phyloP scores from a whole-genome alignment of 495 filamentous ascomycete species.

The Xylaria longipes region DNA sequence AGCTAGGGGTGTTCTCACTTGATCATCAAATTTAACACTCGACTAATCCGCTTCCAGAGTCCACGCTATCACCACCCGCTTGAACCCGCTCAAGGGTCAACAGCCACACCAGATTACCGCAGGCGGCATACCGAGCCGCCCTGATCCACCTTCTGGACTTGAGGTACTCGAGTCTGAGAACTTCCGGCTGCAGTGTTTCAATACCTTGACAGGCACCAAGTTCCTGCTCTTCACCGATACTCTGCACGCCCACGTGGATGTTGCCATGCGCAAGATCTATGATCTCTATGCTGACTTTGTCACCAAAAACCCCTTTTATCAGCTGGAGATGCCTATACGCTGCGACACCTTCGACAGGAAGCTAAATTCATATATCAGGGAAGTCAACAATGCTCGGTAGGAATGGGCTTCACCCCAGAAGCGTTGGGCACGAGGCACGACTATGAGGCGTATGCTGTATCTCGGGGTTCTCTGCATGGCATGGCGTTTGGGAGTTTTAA shows the following conservation, averaged over 20 bases:
- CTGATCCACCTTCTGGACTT: constrained; percentile 71
- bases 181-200: constrained; percentile 95
- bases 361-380: constrained; percentile 73
- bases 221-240: constrained; percentile 96
- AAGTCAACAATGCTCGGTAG: constrained; percentile 57
- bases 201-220: constrained; percentile 91
- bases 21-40: neutral
- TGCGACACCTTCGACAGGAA: constrained; percentile 94
- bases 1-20: neutral
- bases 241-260: constrained; percentile 84
- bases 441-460: constrained; percentile 8
- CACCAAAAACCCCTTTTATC: constrained; percentile 99
- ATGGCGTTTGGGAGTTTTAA: constrained; percentile 38
- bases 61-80: constrained; percentile 87
- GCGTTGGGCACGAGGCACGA: constrained; percentile 10
- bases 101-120: constrained; percentile 55
- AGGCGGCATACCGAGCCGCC: constrained; percentile 49
- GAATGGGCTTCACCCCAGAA: constrained; percentile 19
- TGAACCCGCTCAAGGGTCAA: constrained; percentile 62
- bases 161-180: constrained; percentile 90
- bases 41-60: constrained; percentile 57
- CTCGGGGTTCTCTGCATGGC: constrained; percentile 29
- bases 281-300: constrained; percentile 96
- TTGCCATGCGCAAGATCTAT: constrained; percentile 81
- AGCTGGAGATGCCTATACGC: constrained; percentile 94